Evolutionary conservation across 129 eudicot species (phyloP).

Genomic region (Cynara cardunculus): DNA sequence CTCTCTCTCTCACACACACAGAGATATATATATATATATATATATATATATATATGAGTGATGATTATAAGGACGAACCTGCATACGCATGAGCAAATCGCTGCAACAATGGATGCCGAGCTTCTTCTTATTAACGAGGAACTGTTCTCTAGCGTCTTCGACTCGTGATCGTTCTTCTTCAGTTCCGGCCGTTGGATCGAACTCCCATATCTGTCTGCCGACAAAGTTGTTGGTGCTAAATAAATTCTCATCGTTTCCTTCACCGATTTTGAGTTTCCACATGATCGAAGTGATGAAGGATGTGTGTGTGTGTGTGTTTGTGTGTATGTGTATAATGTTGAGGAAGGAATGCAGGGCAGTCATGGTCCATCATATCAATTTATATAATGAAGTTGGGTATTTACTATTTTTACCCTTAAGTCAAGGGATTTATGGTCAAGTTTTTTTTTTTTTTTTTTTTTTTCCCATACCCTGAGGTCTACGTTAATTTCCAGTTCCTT

Average conservation of each 20-base stretch:
- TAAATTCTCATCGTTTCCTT: constrained; percentile 39
- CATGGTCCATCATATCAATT: too few species aligned
- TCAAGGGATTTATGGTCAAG: not conserved
- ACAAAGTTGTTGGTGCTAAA: constrained; percentile 50
- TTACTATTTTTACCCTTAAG: not conserved
- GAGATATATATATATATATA: too few species aligned
- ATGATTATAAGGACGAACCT: constrained; percentile 23
- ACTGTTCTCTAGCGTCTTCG: constrained; percentile 33
- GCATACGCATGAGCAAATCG: constrained; percentile 55
- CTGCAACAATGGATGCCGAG: constrained; percentile 39
- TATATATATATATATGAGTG: not conserved
- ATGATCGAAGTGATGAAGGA: not conserved
- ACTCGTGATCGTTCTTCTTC: constrained; percentile 28
- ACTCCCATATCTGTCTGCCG: constrained; percentile 55
- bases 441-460: too few species aligned
- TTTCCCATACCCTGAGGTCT: not conserved
- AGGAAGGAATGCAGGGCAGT: not conserved
- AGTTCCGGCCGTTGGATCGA: constrained; percentile 33
- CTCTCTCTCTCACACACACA: too few species aligned
- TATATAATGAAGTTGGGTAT: not conserved
- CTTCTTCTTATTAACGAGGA: constrained; percentile 17
- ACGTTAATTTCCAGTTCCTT: not conserved
- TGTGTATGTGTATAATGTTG: too few species aligned
- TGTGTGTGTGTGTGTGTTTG: not conserved
- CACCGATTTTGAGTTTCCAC: constrained; percentile 52